Base-by-base conservation (phyloP, 148 eudicot genomes). In the Talinum fruticosum region DNA sequence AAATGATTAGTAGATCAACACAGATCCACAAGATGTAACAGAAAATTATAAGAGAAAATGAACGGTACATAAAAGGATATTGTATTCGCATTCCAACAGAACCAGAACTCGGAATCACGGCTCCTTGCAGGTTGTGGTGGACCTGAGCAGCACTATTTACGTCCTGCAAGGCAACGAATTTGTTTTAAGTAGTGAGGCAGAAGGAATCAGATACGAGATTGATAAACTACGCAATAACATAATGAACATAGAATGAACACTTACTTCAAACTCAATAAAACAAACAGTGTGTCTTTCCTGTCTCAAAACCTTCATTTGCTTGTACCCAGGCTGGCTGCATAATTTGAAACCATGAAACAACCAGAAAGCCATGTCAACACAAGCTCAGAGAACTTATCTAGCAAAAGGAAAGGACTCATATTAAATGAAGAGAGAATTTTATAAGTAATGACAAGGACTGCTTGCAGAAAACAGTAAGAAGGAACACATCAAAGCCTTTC, bases 11-110 rank as follows among this genome's bases (percentile, higher is more conserved):
- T 23, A 51, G 57, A 51, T 19, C 64, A 23, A 66, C 6, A 66
- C 4, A 18, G 15, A 21, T 8, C 19, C 24, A 35, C n/a, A 65
- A 33, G 23, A 62, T 28, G 66, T 7, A 68, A 8, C 33, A 70
- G 16, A 8, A 57, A 74, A 38, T 8, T 23, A 66, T 47, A 53
- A 21, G 45, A 32, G 24, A 67, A 72, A 21, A 72, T 6, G 33
- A 8, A 51, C 1, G 33, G 45, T 45, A 28, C 49, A 79, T 21
- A 45, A 65, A 91, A 96, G 99, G 97, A 96, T 96, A 96, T 93
- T 96, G 99, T 87, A 96, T 96, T 61, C 99, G 89, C 99, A 96
- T 96, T 83, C 99, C 99, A 85, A 96, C 87, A 65, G 99, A 90
- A 79, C 97, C 97, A 80, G 97, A 93, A 74, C 99, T 96, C 34